Evolutionary conservation across 2,329 filamentous ascomycete species (phyloP).

Genomic region (Pyricularia grisea): DNA sequence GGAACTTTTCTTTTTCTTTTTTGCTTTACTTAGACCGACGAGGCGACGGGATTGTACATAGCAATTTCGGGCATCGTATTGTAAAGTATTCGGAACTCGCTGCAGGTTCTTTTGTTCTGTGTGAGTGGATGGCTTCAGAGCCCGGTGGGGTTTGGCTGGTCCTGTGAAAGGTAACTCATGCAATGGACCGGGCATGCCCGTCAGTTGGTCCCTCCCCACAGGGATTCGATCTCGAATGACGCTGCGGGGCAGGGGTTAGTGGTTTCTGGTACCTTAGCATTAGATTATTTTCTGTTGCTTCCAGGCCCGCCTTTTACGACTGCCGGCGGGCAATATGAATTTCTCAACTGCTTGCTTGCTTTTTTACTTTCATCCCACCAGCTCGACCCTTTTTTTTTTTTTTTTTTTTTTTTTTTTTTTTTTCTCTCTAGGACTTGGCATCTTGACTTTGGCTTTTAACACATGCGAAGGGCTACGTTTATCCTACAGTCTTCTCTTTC

Average conservation of each 20-base stretch:
- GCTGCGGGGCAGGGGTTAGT: not conserved
- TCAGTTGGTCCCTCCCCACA: not conserved
- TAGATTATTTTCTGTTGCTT: not conserved
- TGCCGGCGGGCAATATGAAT: not conserved
- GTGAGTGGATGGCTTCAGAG: not conserved
- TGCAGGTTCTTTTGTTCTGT: not conserved
- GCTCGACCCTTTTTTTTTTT: not conserved
- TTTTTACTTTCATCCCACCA: not conserved
- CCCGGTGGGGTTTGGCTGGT: not conserved
- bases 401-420: no score
- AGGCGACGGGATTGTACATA: not conserved
- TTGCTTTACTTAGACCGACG: not conserved
- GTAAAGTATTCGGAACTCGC: not conserved
- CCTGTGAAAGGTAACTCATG: not conserved
- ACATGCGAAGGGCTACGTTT: not conserved
- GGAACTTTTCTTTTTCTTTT: not conserved
- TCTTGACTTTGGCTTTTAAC: not conserved
- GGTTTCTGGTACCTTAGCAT: not conserved
- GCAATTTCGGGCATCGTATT: not conserved
- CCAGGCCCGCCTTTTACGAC: not conserved
- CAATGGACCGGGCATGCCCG: not conserved
- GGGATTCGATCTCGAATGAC: not conserved
- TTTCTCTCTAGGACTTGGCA: not conserved
- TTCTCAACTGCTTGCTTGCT: not conserved
- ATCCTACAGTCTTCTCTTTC: not conserved